Conservation (phyloP, 768 basidiomycete genomes). For the Tylopilus vinaceipallidus region DNA sequence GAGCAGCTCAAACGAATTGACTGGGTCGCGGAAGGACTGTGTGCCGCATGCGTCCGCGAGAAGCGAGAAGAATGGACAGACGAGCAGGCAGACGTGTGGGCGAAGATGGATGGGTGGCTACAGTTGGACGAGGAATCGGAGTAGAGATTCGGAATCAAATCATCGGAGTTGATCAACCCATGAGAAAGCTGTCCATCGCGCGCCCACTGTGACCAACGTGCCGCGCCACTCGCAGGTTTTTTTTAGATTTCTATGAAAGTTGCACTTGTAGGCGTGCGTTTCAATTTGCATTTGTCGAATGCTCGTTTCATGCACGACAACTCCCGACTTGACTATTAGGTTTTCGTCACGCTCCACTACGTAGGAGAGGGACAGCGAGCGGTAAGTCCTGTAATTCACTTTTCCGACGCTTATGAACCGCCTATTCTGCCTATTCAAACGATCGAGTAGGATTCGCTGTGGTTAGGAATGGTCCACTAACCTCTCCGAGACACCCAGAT, state of each 20-base stretch:
- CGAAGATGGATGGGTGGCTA: conserved; percentile 59
- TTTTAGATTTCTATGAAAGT: background rate
- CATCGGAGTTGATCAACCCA: background rate
- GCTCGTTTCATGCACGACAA: background rate
- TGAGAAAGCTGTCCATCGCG: background rate
- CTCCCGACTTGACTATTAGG: background rate
- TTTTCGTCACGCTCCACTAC: background rate
- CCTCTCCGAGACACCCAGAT: background rate
- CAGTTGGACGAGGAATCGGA: conserved; percentile 6
- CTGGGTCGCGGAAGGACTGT: conserved; percentile 60
- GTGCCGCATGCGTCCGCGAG: conserved; percentile 52
- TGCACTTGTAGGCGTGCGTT: conserved; percentile 3
- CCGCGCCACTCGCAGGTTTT: too few relatives aligned
- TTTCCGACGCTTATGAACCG: background rate
- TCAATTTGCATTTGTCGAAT: background rate
- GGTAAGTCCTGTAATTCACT: background rate
- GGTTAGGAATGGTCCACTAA: background rate
- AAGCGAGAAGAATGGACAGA: conserved; percentile 66
- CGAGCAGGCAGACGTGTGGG: conserved; percentile 61
- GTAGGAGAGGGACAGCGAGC: background rate
- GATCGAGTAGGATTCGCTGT: background rate
- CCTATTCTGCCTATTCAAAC: background rate
- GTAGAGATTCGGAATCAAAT: too few relatives aligned
- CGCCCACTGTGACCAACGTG: too few relatives aligned
- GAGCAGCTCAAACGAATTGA: conserved; percentile 54